These are phyloP conservation scores for Pogostemon cablin DNA, from an alignment of 257 asterid species.

Conservation along the genomic window DNA sequence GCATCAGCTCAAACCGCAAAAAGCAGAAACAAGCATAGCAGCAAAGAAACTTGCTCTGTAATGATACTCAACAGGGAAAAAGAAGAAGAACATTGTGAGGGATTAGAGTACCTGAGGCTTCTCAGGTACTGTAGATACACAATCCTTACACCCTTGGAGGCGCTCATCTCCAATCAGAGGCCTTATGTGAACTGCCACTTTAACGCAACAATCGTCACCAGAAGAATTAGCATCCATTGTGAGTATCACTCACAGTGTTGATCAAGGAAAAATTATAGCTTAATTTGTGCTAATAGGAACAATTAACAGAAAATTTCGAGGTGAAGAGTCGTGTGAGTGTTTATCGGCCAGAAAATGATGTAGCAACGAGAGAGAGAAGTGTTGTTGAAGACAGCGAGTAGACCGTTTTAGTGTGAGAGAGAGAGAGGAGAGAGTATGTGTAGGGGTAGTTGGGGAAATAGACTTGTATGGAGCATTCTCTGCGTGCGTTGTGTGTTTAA, in stretches of 20 bases:
- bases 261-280: constrained; percentile 17
- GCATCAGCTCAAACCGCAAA: constrained; percentile 23
- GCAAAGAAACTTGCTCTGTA: constrained; percentile 3
- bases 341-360: constrained; percentile 46
- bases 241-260: not conserved
- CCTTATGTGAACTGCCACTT: constrained; percentile 94
- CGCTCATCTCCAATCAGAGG: constrained; percentile 96
- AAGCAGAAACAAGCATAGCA: constrained; percentile 22
- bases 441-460: constrained; percentile 59
- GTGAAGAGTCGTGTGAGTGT: constrained; percentile 14
- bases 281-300: constrained; percentile 4
- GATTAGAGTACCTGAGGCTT: constrained; percentile 84
- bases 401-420: not conserved
- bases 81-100: constrained; percentile 39
- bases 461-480: not conserved
- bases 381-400: constrained; percentile 4
- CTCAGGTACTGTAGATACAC: constrained; percentile 73
- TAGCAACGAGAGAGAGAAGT: constrained; percentile 37
- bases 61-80: constrained; percentile 13
- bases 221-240: constrained; percentile 47
- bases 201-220: constrained; percentile 94
- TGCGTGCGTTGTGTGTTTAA: constrained; percentile 30
- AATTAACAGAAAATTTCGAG: constrained; percentile 26
- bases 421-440: not conserved
- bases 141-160: constrained; percentile 97